Percentiles rank a stretch among this genome's conserved stretches.
phyloP scores from a whole-genome alignment of 2,329 filamentous ascomycete species.

The Colletotrichum orchidophilum region DNA sequence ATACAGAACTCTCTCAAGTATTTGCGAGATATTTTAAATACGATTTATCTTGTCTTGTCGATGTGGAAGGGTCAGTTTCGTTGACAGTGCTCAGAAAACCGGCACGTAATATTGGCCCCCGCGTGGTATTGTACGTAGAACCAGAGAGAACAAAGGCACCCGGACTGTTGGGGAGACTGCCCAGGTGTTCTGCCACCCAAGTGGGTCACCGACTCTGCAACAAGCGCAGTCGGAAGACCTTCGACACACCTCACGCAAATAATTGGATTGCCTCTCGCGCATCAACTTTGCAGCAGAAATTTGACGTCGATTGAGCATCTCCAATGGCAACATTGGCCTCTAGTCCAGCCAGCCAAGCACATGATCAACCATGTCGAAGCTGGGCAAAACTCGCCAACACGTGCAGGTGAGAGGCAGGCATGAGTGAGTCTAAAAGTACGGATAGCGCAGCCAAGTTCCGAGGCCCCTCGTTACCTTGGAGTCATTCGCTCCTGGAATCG shows the following conservation, averaged over 20 bases:
- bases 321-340: background rate
- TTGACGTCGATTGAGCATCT: too few species aligned
- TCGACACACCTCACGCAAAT: too few species aligned
- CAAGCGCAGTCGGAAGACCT: too few species aligned
- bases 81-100: too few species aligned
- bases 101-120: too few species aligned
- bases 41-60: too few species aligned
- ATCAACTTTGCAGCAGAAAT: background rate
- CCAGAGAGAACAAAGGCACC: background rate
- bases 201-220: conserved; percentile 3
- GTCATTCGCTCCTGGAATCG: background rate
- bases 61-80: too few species aligned
- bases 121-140: conserved; percentile 6
- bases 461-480: background rate
- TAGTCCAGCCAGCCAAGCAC: background rate
- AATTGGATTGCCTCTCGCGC: background rate
- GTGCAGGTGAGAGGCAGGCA: background rate
- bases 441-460: background rate
- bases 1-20: too few species aligned
- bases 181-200: background rate
- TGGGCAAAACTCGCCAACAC: background rate
- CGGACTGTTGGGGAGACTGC: background rate
- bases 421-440: background rate
- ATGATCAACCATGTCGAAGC: background rate
- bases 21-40: too few species aligned